These are phyloP conservation scores for Lecanicillium sp. DNA, from an alignment of 2,329 filamentous ascomycete genomes.

Conservation along the genomic window DNA sequence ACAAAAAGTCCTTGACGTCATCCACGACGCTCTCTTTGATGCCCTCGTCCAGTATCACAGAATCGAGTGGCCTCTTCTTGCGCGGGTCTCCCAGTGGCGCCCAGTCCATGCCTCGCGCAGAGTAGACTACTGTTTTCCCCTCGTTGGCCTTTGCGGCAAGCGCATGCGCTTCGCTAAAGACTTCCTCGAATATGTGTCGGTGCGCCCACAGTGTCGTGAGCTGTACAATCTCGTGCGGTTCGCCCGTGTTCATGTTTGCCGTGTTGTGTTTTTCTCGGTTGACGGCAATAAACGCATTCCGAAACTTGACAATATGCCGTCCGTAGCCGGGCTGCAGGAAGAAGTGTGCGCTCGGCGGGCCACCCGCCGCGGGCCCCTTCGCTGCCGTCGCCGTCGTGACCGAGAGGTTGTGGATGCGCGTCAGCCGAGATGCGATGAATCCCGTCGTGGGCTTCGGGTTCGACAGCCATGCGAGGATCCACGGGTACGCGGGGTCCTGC, in stretches of 20 bases:
- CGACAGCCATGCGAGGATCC: constrained; percentile 93
- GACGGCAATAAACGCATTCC: constrained; percentile 80
- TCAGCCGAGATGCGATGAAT: constrained; percentile 52
- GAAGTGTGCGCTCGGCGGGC: constrained; percentile 72
- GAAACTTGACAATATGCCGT: constrained; percentile 79
- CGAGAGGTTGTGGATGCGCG: constrained; percentile 54
- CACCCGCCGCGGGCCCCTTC: constrained; percentile 52
- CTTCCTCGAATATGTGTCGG: constrained; percentile 80
- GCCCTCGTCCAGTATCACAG: constrained; percentile 78
- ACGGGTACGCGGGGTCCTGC: constrained; percentile 87
- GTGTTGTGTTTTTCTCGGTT: constrained; percentile 80
- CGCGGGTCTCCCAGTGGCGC: constrained; percentile 75
- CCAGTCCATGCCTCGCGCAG: constrained; percentile 80
- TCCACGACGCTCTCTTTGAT: constrained; percentile 74
- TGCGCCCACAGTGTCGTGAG: constrained; percentile 88
- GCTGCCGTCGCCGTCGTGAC: constrained; percentile 55
- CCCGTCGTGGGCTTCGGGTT: constrained; percentile 63
- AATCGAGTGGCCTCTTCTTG: constrained; percentile 79
- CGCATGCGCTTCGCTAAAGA: constrained; percentile 81
- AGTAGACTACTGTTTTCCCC: constrained; percentile 90
- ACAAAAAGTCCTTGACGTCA: constrained; percentile 78
- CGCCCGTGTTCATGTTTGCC: constrained; percentile 73
- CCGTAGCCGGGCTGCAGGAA: constrained; percentile 88
- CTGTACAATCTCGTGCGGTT: constrained; percentile 90
- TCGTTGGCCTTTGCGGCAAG: constrained; percentile 75